phyloP scores from a whole-genome alignment of 495 filamentous ascomycete species.

The Xylaria castorea region DNA sequence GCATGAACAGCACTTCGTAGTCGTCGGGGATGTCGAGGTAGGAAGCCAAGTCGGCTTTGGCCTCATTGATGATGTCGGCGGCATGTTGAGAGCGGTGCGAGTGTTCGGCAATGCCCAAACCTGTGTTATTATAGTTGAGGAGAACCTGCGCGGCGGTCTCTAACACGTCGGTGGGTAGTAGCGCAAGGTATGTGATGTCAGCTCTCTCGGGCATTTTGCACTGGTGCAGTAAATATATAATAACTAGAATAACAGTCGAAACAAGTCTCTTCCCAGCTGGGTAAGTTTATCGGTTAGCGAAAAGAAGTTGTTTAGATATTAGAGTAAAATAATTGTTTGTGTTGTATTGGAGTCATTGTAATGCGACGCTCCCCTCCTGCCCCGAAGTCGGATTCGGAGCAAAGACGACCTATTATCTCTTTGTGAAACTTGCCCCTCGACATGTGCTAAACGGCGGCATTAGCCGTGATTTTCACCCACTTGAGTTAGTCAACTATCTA shows the following conservation, averaged over 20 bases:
- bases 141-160: conserved; percentile 71
- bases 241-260: not conserved
- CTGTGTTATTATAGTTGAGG: conserved; percentile 75
- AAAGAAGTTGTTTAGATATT: not conserved
- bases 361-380: not conserved
- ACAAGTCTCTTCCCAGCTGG: not conserved
- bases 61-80: conserved; percentile 60
- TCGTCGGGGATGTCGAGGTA: conserved; percentile 71
- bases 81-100: conserved; percentile 77
- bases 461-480: not conserved
- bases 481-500: not conserved
- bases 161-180: conserved; percentile 72
- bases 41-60: conserved; percentile 59
- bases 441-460: not conserved
- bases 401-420: not conserved
- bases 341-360: not conserved
- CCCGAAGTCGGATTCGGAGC: not conserved
- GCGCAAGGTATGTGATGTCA: conserved; percentile 75
- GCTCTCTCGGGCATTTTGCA: conserved; percentile 59
- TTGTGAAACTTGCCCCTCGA: not conserved
- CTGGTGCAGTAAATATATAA: not conserved
- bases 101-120: conserved; percentile 77
- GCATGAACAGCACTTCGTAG: conserved; percentile 74
- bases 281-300: not conserved
- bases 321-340: not conserved